Conservation (phyloP, 2,329 filamentous ascomycete genomes). For the Pseudogymnoascus pannorum region DNA sequence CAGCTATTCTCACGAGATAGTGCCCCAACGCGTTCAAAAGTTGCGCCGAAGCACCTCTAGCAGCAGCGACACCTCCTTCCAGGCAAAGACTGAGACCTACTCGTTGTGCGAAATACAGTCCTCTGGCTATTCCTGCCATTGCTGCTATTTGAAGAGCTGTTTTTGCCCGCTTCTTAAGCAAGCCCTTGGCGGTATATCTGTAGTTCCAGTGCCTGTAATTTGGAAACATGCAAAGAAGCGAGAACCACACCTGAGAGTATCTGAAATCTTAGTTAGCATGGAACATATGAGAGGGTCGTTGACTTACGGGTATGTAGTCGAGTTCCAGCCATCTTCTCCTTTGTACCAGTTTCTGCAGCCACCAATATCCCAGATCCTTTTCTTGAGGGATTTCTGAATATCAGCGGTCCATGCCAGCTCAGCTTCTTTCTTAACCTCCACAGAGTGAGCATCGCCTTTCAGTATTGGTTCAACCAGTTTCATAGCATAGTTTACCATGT, state of each 20-base stretch:
- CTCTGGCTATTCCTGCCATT: constrained; percentile 1
- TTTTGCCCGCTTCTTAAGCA: constrained; percentile 26
- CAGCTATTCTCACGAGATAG: not conserved
- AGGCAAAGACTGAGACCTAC: not conserved
- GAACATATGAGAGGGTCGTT: too few relatives aligned
- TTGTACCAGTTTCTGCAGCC: constrained; percentile 44
- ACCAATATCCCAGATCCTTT: constrained; percentile 40
- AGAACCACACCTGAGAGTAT: constrained; percentile 45
- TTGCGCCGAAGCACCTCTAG: not conserved
- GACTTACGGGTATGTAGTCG: constrained; percentile 38
- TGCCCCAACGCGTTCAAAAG: not conserved
- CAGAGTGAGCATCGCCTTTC: constrained; percentile 35
- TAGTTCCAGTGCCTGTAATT: constrained; percentile 48
- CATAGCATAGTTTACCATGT: constrained; percentile 46
- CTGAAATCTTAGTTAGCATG: constrained; percentile 25
- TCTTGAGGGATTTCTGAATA: constrained; percentile 39
- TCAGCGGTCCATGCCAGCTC: constrained; percentile 40
- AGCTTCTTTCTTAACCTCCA: constrained; percentile 42
- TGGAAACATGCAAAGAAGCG: constrained; percentile 43
- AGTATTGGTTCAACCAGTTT: constrained; percentile 48
- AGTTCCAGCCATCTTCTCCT: constrained; percentile 40
- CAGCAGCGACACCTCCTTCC: not conserved
- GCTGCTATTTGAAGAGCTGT: not conserved
- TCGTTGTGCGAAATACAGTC: not conserved
- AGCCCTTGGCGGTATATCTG: constrained; percentile 41